Evolutionary conservation across 257 asterid genomes (phyloP).

Genomic region (Forsythia suspensa): DNA sequence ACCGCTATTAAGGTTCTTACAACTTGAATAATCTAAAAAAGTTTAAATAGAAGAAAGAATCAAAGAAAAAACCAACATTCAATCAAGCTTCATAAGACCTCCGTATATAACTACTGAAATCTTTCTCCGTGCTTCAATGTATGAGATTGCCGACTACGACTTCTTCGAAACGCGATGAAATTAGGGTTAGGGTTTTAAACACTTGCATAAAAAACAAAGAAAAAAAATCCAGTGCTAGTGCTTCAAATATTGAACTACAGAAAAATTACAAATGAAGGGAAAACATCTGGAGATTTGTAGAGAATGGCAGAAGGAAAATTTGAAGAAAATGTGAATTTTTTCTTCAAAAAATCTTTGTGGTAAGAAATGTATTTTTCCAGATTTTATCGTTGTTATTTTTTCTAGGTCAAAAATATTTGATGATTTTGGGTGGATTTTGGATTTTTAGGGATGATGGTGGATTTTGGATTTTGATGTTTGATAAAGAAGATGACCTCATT

Average conservation of each 20-base stretch:
- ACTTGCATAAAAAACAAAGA: not conserved
- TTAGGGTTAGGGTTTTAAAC: not conserved
- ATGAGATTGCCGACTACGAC: not conserved
- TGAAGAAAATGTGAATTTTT: not conserved
- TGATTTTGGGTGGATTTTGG: too few relatives aligned
- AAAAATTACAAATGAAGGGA: not conserved
- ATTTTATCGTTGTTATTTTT: too few relatives aligned
- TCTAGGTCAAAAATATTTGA: too few relatives aligned
- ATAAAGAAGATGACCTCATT: too few relatives aligned
- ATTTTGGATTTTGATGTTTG: too few relatives aligned
- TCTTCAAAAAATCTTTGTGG: not conserved
- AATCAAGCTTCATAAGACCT: not conserved
- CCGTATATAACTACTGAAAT: not conserved
- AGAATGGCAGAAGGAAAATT: not conserved
- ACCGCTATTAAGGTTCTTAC: not conserved
- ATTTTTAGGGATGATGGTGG: too few relatives aligned
- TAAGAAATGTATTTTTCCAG: too few relatives aligned
- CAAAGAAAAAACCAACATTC: not conserved
- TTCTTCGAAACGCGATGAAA: not conserved
- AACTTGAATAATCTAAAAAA: not conserved
- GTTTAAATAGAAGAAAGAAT: not conserved
- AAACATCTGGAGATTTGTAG: not conserved
- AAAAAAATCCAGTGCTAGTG: not conserved
- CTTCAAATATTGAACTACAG: not conserved
- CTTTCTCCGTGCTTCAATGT: not conserved